These are phyloP conservation scores for Astrocystis sublimbata DNA, from an alignment of 495 filamentous ascomycete genomes.

Conservation along the genomic window DNA sequence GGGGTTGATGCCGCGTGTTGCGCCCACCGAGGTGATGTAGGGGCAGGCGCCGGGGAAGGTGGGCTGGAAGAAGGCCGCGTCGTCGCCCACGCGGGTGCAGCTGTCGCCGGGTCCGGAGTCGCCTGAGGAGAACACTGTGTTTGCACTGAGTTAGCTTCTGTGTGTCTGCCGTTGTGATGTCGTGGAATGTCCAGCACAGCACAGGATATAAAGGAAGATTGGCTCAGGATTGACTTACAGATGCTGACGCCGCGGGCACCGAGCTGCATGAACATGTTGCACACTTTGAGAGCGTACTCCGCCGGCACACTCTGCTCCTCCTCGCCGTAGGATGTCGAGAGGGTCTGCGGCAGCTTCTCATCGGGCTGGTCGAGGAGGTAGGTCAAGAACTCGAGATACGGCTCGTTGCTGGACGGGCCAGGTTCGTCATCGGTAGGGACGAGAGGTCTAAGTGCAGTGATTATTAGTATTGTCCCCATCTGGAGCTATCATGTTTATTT, in stretches of 20 bases:
- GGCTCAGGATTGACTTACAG: not conserved
- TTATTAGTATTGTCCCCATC: constrained; percentile 15
- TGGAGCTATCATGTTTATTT: not conserved
- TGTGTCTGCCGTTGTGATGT: no score
- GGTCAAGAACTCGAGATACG: constrained; percentile 71
- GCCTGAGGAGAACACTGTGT: constrained; percentile 62
- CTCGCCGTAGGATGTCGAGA: constrained; percentile 76
- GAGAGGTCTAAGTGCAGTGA: constrained; percentile 40
- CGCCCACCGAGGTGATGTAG: constrained; percentile 73
- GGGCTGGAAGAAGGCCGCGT: constrained; percentile 66
- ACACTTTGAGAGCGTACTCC: constrained; percentile 63
- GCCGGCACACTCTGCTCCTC: constrained; percentile 68
- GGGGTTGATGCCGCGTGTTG: constrained; percentile 57
- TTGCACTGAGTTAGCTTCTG: not conserved
- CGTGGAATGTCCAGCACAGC: no score
- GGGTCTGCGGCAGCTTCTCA: constrained; percentile 64
- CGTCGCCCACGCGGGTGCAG: constrained; percentile 61
- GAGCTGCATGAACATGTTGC: constrained; percentile 66
- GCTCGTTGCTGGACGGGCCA: constrained; percentile 62
- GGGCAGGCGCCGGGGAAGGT: constrained; percentile 74
- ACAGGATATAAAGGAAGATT: not conserved
- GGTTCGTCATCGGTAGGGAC: constrained; percentile 64
- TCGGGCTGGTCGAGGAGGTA: constrained; percentile 40
- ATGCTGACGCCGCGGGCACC: constrained; percentile 72
- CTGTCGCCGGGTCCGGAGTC: constrained; percentile 71